Evolutionary conservation across 2,329 filamentous ascomycete genomes (phyloP).

Genomic region (Phyllosticta citrichinensis): DNA sequence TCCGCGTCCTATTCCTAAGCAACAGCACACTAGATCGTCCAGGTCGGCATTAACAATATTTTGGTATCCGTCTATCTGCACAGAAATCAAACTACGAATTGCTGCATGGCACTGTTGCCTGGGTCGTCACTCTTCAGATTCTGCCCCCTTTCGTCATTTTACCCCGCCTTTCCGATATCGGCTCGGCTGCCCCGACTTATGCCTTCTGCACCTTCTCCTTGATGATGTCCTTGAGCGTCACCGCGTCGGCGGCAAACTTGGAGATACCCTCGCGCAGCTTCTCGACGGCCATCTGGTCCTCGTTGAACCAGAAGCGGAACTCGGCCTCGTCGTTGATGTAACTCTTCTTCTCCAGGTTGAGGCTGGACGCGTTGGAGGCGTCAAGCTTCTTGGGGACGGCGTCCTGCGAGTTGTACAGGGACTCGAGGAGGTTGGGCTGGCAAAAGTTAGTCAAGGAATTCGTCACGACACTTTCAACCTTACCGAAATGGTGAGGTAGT

Average conservation of each 20-base stretch:
- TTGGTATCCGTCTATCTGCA: not conserved
- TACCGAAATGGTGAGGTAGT: constrained; percentile 97
- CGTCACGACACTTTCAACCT: constrained; percentile 25
- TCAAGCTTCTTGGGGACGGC: constrained; percentile 89
- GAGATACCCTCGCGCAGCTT: constrained; percentile 99
- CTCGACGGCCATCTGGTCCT: constrained; percentile 98
- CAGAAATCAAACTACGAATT: not conserved
- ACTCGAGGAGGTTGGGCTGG: constrained; percentile 84
- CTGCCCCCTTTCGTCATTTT: constrained; percentile 3
- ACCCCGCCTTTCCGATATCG: constrained; percentile 18
- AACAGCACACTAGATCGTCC: not conserved
- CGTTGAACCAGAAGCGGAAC: constrained; percentile 99
- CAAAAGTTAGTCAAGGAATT: not conserved
- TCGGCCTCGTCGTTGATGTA: constrained; percentile 82
- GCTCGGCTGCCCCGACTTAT: constrained; percentile 19
- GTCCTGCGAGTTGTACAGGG: constrained; percentile 75
- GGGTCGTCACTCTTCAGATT: constrained; percentile 2
- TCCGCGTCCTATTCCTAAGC: not conserved
- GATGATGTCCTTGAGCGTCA: constrained; percentile 87
- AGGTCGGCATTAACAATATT: not conserved
- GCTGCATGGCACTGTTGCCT: not conserved
- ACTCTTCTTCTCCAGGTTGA: constrained; percentile 75
- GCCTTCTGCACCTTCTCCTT: constrained; percentile 64
- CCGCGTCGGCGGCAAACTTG: constrained; percentile 94
- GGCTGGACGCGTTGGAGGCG: constrained; percentile 50